A percentile compares a stretch with the other conserved stretches of the same genome.
Conservation (phyloP, 225 moss, liverwort and hornwort species). For the Physcomitrium patens region DNA sequence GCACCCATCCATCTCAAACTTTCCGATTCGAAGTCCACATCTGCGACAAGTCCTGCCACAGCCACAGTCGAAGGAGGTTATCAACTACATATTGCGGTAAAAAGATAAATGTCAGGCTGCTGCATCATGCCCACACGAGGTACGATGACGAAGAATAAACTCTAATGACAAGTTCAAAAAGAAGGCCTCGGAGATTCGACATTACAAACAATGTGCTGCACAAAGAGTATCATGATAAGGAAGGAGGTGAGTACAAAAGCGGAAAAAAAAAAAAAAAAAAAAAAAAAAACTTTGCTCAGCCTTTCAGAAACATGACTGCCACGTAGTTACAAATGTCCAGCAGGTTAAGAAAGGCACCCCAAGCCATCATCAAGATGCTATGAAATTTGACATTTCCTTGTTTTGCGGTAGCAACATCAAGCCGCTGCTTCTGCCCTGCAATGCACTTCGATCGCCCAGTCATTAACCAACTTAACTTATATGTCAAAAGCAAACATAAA, state of each 20-base stretch:
- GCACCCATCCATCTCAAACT: slow-evolving; percentile 77
- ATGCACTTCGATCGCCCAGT: slow-evolving; percentile 31
- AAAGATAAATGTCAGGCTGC: background rate
- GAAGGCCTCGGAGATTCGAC: background rate
- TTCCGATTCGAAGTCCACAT: slow-evolving; percentile 95
- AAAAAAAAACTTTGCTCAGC: background rate
- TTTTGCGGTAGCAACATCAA: slow-evolving; percentile 81
- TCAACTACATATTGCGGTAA: background rate
- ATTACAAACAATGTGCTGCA: background rate
- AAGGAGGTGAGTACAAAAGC: background rate
- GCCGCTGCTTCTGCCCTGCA: slow-evolving; percentile 75
- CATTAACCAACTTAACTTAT: background rate
- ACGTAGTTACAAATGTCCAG: background rate
- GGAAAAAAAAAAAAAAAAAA: background rate
- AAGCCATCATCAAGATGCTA: slow-evolving; percentile 85
- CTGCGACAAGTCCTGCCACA: slow-evolving; percentile 75
- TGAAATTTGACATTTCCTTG: slow-evolving; percentile 80
- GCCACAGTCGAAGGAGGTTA: slow-evolving; percentile 22
- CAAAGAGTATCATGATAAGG: background rate
- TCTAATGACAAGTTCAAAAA: background rate
- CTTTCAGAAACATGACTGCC: slow-evolving; percentile 6
- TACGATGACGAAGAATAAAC: background rate
- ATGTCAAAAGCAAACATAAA: background rate
- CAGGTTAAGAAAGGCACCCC: slow-evolving; percentile 61
- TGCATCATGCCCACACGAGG: background rate